Conservation (phyloP, 441 rosid genomes). For the Populus hybrid region DNA sequence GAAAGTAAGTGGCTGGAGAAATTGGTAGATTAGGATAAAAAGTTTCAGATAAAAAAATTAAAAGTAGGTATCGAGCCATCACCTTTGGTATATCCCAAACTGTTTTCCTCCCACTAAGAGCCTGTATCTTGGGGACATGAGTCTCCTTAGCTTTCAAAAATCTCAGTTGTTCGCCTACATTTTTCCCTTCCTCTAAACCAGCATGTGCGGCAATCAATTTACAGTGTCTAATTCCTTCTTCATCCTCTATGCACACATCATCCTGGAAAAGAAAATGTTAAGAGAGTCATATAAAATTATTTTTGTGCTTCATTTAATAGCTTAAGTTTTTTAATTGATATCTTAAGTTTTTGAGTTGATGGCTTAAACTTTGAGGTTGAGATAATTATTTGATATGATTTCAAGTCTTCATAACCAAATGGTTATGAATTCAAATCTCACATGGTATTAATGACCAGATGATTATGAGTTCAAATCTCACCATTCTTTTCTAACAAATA, state of each 20-base stretch:
- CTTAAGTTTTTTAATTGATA: too few species aligned
- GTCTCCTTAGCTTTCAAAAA: conserved; percentile 61
- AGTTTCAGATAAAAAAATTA: not conserved
- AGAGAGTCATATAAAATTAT: not conserved
- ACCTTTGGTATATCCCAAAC: conserved; percentile 89
- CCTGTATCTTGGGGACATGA: conserved; percentile 49
- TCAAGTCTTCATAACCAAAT: too few species aligned
- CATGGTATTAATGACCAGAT: not conserved
- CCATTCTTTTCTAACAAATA: not conserved
- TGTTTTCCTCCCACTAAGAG: conserved; percentile 62
- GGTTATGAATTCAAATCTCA: not conserved
- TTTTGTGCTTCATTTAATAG: too few species aligned
- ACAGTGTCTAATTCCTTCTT: conserved; percentile 47
- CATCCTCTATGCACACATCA: conserved; percentile 56
- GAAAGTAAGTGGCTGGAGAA: not conserved
- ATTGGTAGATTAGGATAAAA: not conserved
- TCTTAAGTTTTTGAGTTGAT: too few species aligned
- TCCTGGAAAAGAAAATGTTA: conserved; percentile 38
- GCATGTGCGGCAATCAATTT: conserved; percentile 81
- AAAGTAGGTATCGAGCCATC: conserved; percentile 11
- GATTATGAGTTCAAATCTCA: too few species aligned
- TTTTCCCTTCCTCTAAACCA: conserved; percentile 59
- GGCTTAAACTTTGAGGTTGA: too few species aligned
- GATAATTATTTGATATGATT: too few species aligned
- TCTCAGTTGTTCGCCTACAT: conserved; percentile 52